phyloP scores from a whole-genome alignment of 495 filamentous ascomycete genomes.

The Jackrogersella multiformis region DNA sequence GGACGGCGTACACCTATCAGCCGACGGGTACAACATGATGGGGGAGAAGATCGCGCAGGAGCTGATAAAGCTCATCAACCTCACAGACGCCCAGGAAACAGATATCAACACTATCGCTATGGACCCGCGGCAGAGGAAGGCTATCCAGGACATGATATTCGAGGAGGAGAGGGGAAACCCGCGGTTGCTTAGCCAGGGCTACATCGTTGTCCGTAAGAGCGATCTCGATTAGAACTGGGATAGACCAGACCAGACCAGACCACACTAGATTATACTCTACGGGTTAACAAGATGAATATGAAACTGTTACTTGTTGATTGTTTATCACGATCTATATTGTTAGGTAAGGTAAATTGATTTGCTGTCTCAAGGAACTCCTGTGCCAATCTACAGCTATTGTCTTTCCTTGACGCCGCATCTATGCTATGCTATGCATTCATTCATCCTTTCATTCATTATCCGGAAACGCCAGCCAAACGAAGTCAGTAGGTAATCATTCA shows the following conservation, averaged over 20 bases:
- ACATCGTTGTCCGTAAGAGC: constrained; percentile 55
- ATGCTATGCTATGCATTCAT: too few relatives aligned
- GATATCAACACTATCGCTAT: constrained; percentile 40
- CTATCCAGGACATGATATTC: constrained; percentile 51
- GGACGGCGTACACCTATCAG: constrained; percentile 69
- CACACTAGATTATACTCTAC: too few relatives aligned
- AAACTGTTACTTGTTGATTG: constrained; percentile 15
- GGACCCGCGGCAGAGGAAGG: constrained; percentile 41
- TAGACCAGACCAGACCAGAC: background rate
- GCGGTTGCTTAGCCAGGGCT: constrained; percentile 52
- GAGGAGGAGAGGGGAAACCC: constrained; percentile 57
- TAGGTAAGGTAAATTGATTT: background rate
- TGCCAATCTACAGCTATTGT: constrained; percentile 6
- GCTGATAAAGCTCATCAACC: constrained; percentile 54
- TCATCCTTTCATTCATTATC: constrained; percentile 29
- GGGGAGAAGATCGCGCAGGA: constrained; percentile 61
- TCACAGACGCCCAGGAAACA: constrained; percentile 45
- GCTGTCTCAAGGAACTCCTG: background rate
- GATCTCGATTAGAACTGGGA: constrained; percentile 52
- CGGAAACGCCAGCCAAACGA: constrained; percentile 29
- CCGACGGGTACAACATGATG: constrained; percentile 67
- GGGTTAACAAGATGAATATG: constrained; percentile 1
- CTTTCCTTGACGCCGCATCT: constrained; percentile 33
- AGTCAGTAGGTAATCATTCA: too few relatives aligned
- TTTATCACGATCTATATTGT: background rate